These are phyloP conservation scores for Leccinum longicurvipes DNA, from an alignment of 768 basidiomycete genomes.

Conservation along the genomic window DNA sequence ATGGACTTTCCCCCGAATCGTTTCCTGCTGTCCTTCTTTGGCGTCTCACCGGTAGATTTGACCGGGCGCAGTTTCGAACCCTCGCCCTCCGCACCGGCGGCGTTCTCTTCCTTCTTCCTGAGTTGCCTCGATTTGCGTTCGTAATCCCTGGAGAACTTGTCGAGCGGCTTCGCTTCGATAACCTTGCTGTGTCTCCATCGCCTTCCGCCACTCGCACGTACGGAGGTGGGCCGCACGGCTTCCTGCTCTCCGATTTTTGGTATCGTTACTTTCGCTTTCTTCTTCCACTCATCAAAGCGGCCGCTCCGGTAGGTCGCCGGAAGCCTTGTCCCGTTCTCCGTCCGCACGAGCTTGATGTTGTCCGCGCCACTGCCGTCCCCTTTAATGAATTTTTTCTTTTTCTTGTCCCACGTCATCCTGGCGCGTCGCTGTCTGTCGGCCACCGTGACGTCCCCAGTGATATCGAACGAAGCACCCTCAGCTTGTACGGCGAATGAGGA, in stretches of 20 bases:
- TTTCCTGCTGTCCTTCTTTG: constrained; percentile 34
- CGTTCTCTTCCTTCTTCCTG: constrained; percentile 51
- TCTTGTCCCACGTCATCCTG: constrained; percentile 86
- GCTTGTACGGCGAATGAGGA: constrained; percentile 86
- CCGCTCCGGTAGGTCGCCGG: constrained; percentile 93
- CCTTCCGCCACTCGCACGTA: constrained; percentile 41
- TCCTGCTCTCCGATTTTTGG: constrained; percentile 86
- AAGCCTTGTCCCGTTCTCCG: constrained; percentile 87
- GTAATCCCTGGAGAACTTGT: constrained; percentile 68
- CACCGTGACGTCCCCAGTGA: constrained; percentile 66
- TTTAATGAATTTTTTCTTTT: constrained; percentile 91
- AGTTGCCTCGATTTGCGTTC: constrained; percentile 66
- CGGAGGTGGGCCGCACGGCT: constrained; percentile 36
- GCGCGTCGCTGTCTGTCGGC: constrained; percentile 55
- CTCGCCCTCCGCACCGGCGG: constrained; percentile 24
- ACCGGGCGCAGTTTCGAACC: constrained; percentile 15
- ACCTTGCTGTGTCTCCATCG: constrained; percentile 74
- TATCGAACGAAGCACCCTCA: constrained; percentile 73
- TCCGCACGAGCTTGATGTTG: constrained; percentile 90
- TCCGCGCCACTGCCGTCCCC: constrained; percentile 85
- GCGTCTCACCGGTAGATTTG: constrained; percentile 29
- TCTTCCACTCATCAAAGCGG: constrained; percentile 93
- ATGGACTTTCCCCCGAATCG: constrained; percentile 59
- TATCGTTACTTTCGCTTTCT: constrained; percentile 65
- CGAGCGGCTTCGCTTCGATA: constrained; percentile 66